Base-by-base conservation (phyloP, 2,329 filamentous ascomycete genomes). In the Lizonia empirigonia region DNA sequence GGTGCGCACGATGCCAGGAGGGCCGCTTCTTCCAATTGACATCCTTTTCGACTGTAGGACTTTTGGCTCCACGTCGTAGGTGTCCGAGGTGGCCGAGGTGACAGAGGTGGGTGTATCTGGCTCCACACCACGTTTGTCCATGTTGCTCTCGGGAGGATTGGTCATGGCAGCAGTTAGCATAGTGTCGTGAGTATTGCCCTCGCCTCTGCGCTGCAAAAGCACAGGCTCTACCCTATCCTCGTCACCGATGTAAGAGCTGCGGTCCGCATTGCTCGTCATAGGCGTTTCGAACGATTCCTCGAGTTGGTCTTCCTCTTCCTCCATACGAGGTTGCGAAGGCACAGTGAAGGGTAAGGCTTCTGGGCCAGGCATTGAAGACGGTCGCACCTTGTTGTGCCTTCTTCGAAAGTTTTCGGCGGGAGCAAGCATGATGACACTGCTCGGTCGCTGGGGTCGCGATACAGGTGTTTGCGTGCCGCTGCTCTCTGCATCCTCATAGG, bases 401-500 rank as follows among this genome's bases (percentile, higher is more conserved):
- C 42, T 60, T 41, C 58, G 62, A 24, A 63, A 55, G 2, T 39
- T 50, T 7, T 65, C 63, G 2, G 45, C 58, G 13, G 63, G 55
- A 7, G 65, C 56, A 18, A 67, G 60, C 59, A 69, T 45, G 16
- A 73, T 60, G 53, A 64, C 64, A 39, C 71, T 72, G 13, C 58
- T 55, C 2, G 69, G 68, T 9, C 71, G 62, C 38, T 59, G 58
- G 1, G 58, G 51, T 7, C 56, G 62, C 18, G 59, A 48, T 1
- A 70, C 56, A 1, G 69, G 64, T 4, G 68, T 71, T 36, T 68
- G 53, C 8, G 45, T 58, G 23, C 62, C 62, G 19, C 55, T 58
- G 33, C 55, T 62, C 29, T 71, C 65, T 2, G 47, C 54, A 15
- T 76, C 77, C 5, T 88, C 87, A 12, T 87, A 85, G 48, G 90